Evolutionary conservation across 208 protist species (phyloP).

Genomic region (Leishmania martiniquensis): DNA sequence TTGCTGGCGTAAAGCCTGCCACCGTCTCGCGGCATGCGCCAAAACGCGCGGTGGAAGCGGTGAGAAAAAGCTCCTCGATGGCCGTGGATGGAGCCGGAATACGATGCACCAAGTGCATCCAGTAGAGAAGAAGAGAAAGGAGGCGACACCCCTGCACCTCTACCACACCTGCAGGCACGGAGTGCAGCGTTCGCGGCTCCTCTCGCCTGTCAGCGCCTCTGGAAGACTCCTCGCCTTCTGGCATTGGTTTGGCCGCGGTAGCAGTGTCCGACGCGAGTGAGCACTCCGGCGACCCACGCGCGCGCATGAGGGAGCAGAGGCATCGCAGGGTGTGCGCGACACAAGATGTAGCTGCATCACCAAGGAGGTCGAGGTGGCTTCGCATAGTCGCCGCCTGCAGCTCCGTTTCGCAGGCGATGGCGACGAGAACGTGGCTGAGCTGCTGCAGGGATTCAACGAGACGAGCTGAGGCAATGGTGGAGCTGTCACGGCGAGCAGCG

Average conservation of each 20-base stretch:
- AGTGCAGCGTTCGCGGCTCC: background rate
- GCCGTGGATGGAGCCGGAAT: conserved; percentile 10
- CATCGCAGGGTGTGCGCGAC: conserved; percentile 15
- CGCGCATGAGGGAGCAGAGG: conserved; percentile 12
- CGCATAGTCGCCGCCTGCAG: conserved; percentile 20
- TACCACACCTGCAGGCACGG: conserved; percentile 13
- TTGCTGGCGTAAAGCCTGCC: background rate
- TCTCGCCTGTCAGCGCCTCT: background rate
- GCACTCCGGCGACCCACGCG: conserved; percentile 1
- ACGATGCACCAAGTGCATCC: conserved; percentile 24
- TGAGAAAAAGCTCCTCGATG: conserved; percentile 18
- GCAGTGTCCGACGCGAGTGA: background rate
- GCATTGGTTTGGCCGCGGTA: background rate
- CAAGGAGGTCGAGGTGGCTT: conserved; percentile 18
- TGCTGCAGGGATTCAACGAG: conserved; percentile 7
- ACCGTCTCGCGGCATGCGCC: background rate
- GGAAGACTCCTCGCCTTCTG: background rate
- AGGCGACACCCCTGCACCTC: conserved; percentile 29
- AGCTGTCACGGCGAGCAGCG: background rate
- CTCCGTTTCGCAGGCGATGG: conserved; percentile 20
- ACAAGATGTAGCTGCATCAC: conserved; percentile 1
- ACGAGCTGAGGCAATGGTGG: background rate
- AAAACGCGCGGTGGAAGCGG: conserved; percentile 15
- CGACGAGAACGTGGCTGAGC: conserved; percentile 19
- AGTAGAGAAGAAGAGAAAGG: conserved; percentile 28